Evolutionary conservation across 805 yeast genomes (phyloP), one percentile per base, ranked within the genome.

Genomic region (Yamadazyma philogaea): DNA sequence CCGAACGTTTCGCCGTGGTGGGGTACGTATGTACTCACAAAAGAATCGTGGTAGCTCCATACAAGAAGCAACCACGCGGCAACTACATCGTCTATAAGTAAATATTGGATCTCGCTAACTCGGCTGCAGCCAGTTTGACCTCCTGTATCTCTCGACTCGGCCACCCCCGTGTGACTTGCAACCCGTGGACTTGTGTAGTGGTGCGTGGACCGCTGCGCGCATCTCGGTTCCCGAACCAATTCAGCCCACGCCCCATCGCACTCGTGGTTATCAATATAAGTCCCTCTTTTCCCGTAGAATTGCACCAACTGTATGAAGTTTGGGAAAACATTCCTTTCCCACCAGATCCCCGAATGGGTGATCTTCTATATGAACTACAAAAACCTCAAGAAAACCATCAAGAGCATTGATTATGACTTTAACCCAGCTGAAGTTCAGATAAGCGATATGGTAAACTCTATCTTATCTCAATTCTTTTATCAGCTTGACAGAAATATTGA

Each of bases 321-420:
- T 60, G 95, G 91, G 20, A 87, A 86, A 61, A 84, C 87, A 3
- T 63, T 87, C 51, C 66, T 80, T 24, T 72, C 85, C 37, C 95
- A 91, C 64, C 96, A 89, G 70, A 88, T 90, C 44, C 97, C 97
- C 3, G 96, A 89, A 64, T 91, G 98, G 98, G 73, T 80, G 38
- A 77, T 78, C 44, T 76, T 75, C 54, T 91, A 91, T 57, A 77
- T 91, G 73, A 85, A 87, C 65, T 91, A 91, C 65, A 91, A 89
- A 61, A 79, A 75, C 37, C 72, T 91, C 52, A 91, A 91, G 68
- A 82, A 84, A 56, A 78, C 79, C 53, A 86, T 91, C 64, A 87
- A 87, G 60, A 74, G 72, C 32, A 77, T 87, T 18, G 76, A 72
- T 24, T 50, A 49, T 3, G 68, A 68, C 30, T 47, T 57, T 35